Evolutionary conservation across 2,329 filamentous ascomycete genomes (phyloP).

Genomic region (Trichoderma afroharzianum): DNA sequence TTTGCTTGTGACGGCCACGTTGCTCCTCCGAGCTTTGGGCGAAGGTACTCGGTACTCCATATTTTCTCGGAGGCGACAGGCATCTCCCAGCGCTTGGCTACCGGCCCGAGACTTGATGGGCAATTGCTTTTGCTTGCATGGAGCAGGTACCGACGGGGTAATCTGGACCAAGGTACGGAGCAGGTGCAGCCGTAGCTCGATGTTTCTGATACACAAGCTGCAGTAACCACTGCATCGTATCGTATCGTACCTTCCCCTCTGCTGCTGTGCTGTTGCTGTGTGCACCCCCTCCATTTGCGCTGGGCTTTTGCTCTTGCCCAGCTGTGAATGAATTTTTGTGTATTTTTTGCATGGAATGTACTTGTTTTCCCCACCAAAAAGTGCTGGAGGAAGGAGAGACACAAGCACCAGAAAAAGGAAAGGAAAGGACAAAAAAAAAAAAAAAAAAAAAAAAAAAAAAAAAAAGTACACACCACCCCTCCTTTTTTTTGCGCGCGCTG

Average conservation of each 20-base stretch:
- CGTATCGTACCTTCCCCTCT: conserved; percentile 5
- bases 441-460: neutral
- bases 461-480: conserved; percentile 4
- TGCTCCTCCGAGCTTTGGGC: neutral
- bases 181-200: neutral
- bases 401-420: neutral
- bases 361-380: neutral
- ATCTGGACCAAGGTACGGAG: neutral
- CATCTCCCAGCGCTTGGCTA: neutral
- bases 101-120: neutral
- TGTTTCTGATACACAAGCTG: conserved; percentile 17
- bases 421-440: neutral
- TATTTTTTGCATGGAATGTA: neutral
- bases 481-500: conserved; percentile 2
- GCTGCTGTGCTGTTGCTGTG: neutral
- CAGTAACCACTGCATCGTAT: conserved; percentile 8
- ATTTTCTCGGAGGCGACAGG: neutral
- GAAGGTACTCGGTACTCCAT: conserved; percentile 1
- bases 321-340: neutral
- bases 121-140: neutral
- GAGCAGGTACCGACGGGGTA: conserved; percentile 1
- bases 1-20: conserved; percentile 4
- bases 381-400: neutral
- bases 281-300: neutral
- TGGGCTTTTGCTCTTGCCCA: neutral